Conservation (phyloP, 148 eudicot species). For the Chenopodium album region DNA sequence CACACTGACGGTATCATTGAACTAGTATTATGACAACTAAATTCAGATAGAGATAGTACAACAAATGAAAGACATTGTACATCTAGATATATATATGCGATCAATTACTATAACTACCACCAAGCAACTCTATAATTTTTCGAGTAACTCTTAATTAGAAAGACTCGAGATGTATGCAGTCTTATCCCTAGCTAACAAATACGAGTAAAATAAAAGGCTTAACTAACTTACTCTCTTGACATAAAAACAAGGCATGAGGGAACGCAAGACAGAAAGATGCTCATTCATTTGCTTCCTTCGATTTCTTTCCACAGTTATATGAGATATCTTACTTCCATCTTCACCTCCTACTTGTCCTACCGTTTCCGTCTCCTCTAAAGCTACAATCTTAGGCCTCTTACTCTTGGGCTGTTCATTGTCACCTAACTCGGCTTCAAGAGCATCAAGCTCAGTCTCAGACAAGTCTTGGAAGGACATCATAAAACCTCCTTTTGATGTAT, state of each 20-base stretch:
- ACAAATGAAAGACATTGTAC: too few species aligned
- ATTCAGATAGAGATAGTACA: too few species aligned
- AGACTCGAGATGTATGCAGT: background rate
- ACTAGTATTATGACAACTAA: background rate
- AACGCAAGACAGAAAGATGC: constrained; percentile 62
- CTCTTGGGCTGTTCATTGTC: constrained; percentile 37
- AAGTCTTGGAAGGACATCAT: constrained; percentile 22
- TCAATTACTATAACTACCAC: too few species aligned
- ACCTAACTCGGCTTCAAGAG: constrained; percentile 20
- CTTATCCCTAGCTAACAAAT: background rate
- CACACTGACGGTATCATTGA: too few species aligned
- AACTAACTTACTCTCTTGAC: constrained; percentile 65
- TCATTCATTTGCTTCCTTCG: constrained; percentile 98
- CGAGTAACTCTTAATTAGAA: too few species aligned
- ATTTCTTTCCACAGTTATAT: constrained; percentile 84
- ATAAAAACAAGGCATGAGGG: constrained; percentile 95
- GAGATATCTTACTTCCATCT: constrained; percentile 48
- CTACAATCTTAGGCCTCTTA: constrained; percentile 40
- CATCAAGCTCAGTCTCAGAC: constrained; percentile 26
- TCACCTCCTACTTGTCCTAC: background rate
- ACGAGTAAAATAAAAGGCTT: background rate
- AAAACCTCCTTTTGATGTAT: background rate
- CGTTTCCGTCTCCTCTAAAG: constrained; percentile 3
- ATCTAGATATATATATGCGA: too few species aligned
- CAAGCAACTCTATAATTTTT: too few species aligned